A percentile compares a stretch with the other conserved stretches of the same genome.
These are phyloP conservation scores for Solanum habrochaites DNA, from an alignment of 257 asterid species.

Conservation along the genomic window DNA sequence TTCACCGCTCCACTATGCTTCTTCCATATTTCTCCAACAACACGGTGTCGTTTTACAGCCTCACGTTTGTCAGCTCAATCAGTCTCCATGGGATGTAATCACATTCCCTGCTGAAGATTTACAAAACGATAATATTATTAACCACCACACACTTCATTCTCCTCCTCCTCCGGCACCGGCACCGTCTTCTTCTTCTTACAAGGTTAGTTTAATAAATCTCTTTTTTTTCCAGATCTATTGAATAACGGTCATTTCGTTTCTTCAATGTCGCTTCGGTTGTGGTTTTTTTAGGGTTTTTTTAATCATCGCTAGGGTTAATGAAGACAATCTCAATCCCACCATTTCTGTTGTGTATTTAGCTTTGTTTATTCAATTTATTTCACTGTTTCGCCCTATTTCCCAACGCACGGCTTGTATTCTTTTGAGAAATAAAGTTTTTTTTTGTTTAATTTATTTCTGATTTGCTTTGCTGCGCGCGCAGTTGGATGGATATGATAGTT, in stretches of 20 bases:
- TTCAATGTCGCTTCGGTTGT: constrained; percentile 4
- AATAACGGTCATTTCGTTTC: neutral
- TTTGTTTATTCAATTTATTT: neutral
- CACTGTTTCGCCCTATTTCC: constrained; percentile 11
- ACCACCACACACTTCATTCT: constrained; percentile 14
- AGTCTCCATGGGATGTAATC: constrained; percentile 68
- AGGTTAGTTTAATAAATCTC: neutral
- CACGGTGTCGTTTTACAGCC: neutral
- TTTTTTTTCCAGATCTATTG: constrained; percentile 17
- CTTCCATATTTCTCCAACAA: neutral
- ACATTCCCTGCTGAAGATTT: constrained; percentile 18
- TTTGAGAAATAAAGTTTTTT: neutral
- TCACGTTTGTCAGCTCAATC: constrained; percentile 33
- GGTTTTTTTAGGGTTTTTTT: constrained; percentile 45
- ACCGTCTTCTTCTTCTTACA: constrained; percentile 19
- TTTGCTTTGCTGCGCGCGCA: constrained; percentile 9
- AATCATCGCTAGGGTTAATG: constrained; percentile 32
- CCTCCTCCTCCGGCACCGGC: constrained; percentile 15
- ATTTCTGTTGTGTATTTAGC: constrained; percentile 7
- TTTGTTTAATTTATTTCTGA: neutral
- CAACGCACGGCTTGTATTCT: neutral
- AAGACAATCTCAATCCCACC: constrained; percentile 12
- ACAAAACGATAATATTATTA: constrained; percentile 1
- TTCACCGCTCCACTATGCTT: constrained; percentile 12
- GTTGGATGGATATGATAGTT: constrained; percentile 18